These are phyloP conservation scores for Kuraishia ogatae DNA, from an alignment of 805 yeast genomes.

Conservation along the genomic window DNA sequence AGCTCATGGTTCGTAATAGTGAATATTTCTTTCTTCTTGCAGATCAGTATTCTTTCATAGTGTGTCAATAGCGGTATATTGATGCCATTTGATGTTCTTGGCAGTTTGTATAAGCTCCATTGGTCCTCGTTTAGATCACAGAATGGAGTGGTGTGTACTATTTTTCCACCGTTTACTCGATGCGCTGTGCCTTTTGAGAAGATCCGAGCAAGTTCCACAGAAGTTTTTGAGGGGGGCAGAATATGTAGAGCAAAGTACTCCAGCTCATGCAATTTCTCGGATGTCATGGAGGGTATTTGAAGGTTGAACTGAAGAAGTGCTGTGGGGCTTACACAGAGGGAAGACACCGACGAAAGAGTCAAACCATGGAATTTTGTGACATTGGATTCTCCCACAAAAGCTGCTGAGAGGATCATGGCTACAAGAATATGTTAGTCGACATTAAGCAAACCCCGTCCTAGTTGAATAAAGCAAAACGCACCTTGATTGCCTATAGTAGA, in stretches of 20 bases:
- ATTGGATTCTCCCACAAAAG: constrained; percentile 15
- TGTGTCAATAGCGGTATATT: constrained; percentile 48
- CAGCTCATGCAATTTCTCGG: constrained; percentile 50
- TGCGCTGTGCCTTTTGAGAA: constrained; percentile 47
- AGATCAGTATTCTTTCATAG: constrained; percentile 54
- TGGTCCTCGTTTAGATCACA: constrained; percentile 26
- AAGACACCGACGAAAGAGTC: constrained; percentile 80
- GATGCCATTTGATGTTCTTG: constrained; percentile 9
- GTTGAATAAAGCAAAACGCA: constrained; percentile 10
- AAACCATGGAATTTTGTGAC: constrained; percentile 48
- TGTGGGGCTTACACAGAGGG: constrained; percentile 67
- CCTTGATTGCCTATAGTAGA: constrained; percentile 26
- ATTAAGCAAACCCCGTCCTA: neutral
- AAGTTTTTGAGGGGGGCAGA: constrained; percentile 47
- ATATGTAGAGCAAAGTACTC: constrained; percentile 66
- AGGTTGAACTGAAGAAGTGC: constrained; percentile 82
- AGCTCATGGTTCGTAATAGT: constrained; percentile 80
- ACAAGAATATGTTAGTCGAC: neutral
- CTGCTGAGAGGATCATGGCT: constrained; percentile 54
- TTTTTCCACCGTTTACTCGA: constrained; percentile 11
- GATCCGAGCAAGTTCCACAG: constrained; percentile 52
- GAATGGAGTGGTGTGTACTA: constrained; percentile 45
- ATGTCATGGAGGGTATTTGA: constrained; percentile 79
- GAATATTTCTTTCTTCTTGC: constrained; percentile 44
- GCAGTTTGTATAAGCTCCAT: constrained; percentile 23